Percentiles rank a stretch among this genome's conserved stretches.
Conservation (phyloP, 179 eudicot genomes). For the Spinacia oleracea region DNA sequence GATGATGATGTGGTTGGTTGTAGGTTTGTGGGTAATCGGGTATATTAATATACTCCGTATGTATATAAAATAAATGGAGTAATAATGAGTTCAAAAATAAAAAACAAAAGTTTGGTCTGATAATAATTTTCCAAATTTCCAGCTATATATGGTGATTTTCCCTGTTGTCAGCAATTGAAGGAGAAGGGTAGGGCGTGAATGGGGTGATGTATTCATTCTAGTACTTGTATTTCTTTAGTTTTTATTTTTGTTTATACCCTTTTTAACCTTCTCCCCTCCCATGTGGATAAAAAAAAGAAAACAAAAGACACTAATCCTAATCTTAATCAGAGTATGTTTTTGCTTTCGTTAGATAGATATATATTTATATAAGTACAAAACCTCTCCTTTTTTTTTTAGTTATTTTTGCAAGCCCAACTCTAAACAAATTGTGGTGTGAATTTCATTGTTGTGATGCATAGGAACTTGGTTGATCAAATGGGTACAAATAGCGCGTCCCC, state of each 20-base stretch:
- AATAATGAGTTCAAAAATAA: not conserved
- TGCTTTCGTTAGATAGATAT: not conserved
- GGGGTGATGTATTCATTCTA: not conserved
- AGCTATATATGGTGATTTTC: not conserved
- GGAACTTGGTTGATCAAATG: conserved; percentile 28
- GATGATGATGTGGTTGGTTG: not conserved
- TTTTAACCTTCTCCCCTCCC: not conserved
- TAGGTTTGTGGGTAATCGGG: not conserved
- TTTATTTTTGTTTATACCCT: not conserved
- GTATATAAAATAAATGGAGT: not conserved
- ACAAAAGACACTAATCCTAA: not conserved
- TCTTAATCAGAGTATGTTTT: conserved; percentile 7
- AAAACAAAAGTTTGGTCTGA: not conserved
- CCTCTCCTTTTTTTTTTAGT: not conserved
- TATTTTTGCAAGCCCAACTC: not conserved
- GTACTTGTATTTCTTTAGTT: not conserved
- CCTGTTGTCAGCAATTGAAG: not conserved
- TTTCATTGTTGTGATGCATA: conserved; percentile 8
- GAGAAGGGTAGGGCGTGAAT: not conserved
- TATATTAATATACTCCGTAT: too few relatives aligned
- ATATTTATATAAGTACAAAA: not conserved
- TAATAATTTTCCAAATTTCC: not conserved
- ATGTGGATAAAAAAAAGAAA: not conserved
- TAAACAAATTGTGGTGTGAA: not conserved
- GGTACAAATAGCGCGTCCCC: conserved; percentile 18